Percentiles rank a stretch among this genome's conserved stretches.
Evolutionary conservation across 2,329 filamentous ascomycete genomes (phyloP).

Genomic region (Plectosphaerella plurivora): DNA sequence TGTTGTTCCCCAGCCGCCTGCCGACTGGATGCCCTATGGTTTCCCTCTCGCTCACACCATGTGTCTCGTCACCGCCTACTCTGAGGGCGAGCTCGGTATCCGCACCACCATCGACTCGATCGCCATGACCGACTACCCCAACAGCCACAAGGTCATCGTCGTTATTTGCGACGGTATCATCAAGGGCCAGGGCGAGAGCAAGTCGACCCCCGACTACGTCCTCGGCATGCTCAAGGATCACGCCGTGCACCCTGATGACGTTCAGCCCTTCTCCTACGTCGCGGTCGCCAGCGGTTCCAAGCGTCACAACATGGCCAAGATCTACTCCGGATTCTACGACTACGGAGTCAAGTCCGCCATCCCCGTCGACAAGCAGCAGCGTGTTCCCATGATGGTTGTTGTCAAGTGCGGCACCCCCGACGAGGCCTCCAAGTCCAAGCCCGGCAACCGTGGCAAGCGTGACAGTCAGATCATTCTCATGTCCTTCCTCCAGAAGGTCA

Average conservation of each 20-base stretch:
- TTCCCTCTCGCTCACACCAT: slow-evolving; percentile 92
- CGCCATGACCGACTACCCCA: slow-evolving; percentile 96
- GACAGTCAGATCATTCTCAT: slow-evolving; percentile 99
- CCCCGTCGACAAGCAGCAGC: slow-evolving; percentile 82
- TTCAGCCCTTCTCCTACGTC: slow-evolving; percentile 90
- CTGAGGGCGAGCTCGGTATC: slow-evolving; percentile 88
- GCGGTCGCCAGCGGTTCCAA: slow-evolving; percentile 94
- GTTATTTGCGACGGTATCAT: slow-evolving; percentile 97
- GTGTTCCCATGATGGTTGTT: slow-evolving; percentile 94
- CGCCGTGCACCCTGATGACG: slow-evolving; percentile 72
- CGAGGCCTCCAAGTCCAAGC: slow-evolving; percentile 76
- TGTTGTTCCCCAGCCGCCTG: slow-evolving; percentile 91
- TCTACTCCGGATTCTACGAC: slow-evolving; percentile 97
- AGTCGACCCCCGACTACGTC: slow-evolving; percentile 86
- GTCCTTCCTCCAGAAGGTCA: slow-evolving; percentile 99
- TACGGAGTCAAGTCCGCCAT: slow-evolving; percentile 81
- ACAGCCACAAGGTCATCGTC: slow-evolving; percentile 96
- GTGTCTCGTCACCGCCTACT: slow-evolving; percentile 94
- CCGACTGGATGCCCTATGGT: slow-evolving; percentile 96
- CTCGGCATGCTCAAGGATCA: slow-evolving; percentile 94
- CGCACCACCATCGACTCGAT: slow-evolving; percentile 94
- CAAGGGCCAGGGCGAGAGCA: slow-evolving; percentile 84
- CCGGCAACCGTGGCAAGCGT: slow-evolving; percentile 95
- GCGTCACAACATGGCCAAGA: slow-evolving; percentile 98
- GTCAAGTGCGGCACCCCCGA: slow-evolving; percentile 94